Base-by-base conservation (phyloP, 2,329 filamentous ascomycete species). In the Metarhizium guizhouense region DNA sequence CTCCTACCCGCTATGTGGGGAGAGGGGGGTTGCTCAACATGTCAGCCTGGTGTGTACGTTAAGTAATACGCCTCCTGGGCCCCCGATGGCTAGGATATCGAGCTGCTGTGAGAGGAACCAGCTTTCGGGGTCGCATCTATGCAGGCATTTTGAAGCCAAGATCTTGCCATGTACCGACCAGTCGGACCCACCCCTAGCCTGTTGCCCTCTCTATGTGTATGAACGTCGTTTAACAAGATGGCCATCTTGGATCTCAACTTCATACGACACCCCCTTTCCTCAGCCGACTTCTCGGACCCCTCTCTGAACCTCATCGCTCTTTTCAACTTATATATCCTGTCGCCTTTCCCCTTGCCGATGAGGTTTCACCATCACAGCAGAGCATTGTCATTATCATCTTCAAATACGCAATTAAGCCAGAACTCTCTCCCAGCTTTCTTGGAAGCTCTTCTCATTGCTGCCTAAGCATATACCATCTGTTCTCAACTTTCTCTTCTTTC, bases 141-240 rank as follows among this genome's bases (percentile, higher is more conserved):
- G 20, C 38, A 42, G 43, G 42, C 40, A 38, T 51, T 52, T 52
- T 55, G 45, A 51, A 49, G 53, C 56, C 55, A 55, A 51, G 56
- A 57, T 55, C 53, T 57, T 54, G 52, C 38, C 56, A 53, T 55
- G 55, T 56, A 51, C 55, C 56, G 45, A 29, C 53, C 53, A 51
- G 51, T 43, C n/a, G 53, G 53, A 50, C 56, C 42, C 56, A 47
- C 56, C 34, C 42, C 49, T 20, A 20, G 40, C 25, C 48, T 51
- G 36, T 47, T 45, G 40, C 40, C 14, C 3, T 18, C 45, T 52
- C 49, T 43, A 25, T 54, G 45, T 18, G 40, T 57, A 49, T 34
- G 30, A 32, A 52, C 47, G 32, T 47, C 34, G 53, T 47, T 54
- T 36, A 32, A 30, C 45, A 48, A 25, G 49, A 55, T 55, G 50